Conservation (phyloP, 805 yeast species). For the Candida germanica region DNA sequence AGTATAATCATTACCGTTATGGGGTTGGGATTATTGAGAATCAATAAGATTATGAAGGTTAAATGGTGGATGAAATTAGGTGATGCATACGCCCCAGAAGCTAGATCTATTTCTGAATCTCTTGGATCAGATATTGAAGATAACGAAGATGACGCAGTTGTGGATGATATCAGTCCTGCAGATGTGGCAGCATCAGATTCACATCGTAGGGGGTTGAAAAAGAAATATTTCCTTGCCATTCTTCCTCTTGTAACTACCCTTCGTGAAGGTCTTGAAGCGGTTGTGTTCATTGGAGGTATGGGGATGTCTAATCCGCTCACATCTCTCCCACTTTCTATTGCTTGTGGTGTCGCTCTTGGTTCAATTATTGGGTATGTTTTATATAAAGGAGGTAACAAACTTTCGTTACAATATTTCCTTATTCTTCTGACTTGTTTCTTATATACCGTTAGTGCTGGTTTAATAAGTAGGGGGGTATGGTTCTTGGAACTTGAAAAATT, state of each 20-base stretch:
- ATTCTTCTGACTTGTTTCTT: conserved; percentile 39
- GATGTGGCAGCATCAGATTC: neutral
- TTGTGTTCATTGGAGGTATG: conserved; percentile 42
- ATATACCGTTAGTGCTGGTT: conserved; percentile 44
- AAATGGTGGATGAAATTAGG: conserved; percentile 63
- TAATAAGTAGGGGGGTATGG: conserved; percentile 45
- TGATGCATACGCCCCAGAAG: conserved; percentile 28
- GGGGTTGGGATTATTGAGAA: conserved; percentile 80
- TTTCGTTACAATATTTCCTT: conserved; percentile 41
- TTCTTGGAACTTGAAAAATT: conserved; percentile 38
- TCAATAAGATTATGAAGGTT: conserved; percentile 71
- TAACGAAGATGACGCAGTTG: neutral
- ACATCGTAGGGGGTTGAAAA: neutral
- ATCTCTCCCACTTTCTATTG: conserved; percentile 29
- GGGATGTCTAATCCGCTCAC: conserved; percentile 34
- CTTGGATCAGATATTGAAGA: neutral
- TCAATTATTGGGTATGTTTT: conserved; percentile 30
- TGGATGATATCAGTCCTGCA: neutral
- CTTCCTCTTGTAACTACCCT: conserved; percentile 40
- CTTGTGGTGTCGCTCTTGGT: conserved; percentile 29
- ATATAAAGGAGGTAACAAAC: conserved; percentile 39
- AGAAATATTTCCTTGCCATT: conserved; percentile 29
- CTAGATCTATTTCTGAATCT: neutral
- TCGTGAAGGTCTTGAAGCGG: conserved; percentile 44
- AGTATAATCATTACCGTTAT: conserved; percentile 76